Evolutionary conservation across 805 yeast species (phyloP), one percentile per base, ranked within the genome.

Genomic region (Clavispora vitiphila): DNA sequence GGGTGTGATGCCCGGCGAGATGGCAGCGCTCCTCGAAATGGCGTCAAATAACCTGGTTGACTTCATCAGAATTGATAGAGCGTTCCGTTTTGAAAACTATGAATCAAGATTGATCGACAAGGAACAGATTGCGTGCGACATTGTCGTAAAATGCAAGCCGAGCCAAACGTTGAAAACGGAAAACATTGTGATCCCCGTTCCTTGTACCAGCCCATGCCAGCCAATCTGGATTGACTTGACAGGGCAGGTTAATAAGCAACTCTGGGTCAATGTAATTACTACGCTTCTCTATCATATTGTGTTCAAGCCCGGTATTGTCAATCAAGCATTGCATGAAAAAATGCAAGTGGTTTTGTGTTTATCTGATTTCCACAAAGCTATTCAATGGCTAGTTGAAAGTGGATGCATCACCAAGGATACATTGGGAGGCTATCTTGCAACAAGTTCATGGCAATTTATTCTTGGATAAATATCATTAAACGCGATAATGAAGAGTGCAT

Each of bases 91-190:
- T 39, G 69, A 72, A 26, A 82, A 86, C 10, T 90, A 89, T 56
- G 83, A 83, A 30, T 84, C 96, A 1, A 74, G 96, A 47, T 68
- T 78, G 15, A 75, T 86, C 31, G 95, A 86, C 46, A 77, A 82
- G 48, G 78, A 72, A 32, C 81, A 71, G 57, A 72, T 77, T 37
- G 87, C 75, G 53, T 83, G 80, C 56, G 95, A 78, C 55, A 78
- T 80, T 19, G 69, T 77, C 18, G 57, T 74, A 18, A 62, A 65
- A 40, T 42, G 54, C n/a, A 37, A 44, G 15, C 23, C 21, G 22
- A 41, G 55, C 19, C 27, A 24, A 22, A 37, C 36, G 20, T 34
- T 30, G 12, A 30, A 21, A 21, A 12, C 30, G 15, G 16, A 16
- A 16, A 37, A 53, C n/a, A 34, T 22, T 1, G 44, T 50, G 5